Base-by-base conservation (phyloP, 2,329 filamentous ascomycete species). In the Diaporthe humulicola region DNA sequence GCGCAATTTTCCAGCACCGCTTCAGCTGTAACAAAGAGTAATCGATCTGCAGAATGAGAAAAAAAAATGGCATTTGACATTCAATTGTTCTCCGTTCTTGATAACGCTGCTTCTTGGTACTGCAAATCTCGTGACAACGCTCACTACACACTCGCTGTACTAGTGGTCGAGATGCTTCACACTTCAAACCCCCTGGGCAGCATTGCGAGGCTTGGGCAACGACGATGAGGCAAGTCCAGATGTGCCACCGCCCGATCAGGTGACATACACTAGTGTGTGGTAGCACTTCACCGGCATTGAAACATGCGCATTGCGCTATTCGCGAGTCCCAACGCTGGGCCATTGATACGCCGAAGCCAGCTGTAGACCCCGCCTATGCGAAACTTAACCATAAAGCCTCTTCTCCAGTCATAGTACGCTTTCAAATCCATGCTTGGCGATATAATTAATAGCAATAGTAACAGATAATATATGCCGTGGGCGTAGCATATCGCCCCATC, bases 361-460 rank as follows among this genome's bases (percentile, higher is more conserved):
- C 25, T 40, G 33, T 22, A 38, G 33, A 38, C 15, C 33, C 64
- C 60, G 60, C 33, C 48, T 22, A 28, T 40, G 64, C 64, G 64
- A 69, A 69, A 69, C 64, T 69, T n/a, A 28, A n/a, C 33, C 15
- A 69, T 15, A 28, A 40, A 69, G 64, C 48, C 64, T 69, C 33
- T 54, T 8, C 64, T 7, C 48, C 12, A 19, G 45, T 33, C n/a
- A 52, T 52, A 28, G 48, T 38, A 4, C n/a, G 48, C 48, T 38
- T 38, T 52, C 22, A 30, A 38, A 30, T 33, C 48, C 48, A 54
- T 54, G 45, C 42, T 25, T 52, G 45, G 60, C 10, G 45, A 28
- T 54, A 54, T 25, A 33, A 7, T 8, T 12, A 28, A 40, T 40
- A 28, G 28, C 30, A 42, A 6, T 33, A 40, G 54, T 54, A 54